Evolutionary conservation across 2,329 filamentous ascomycete species (phyloP), one percentile per base, ranked within the genome.

Genomic region (Nemania sp.): DNA sequence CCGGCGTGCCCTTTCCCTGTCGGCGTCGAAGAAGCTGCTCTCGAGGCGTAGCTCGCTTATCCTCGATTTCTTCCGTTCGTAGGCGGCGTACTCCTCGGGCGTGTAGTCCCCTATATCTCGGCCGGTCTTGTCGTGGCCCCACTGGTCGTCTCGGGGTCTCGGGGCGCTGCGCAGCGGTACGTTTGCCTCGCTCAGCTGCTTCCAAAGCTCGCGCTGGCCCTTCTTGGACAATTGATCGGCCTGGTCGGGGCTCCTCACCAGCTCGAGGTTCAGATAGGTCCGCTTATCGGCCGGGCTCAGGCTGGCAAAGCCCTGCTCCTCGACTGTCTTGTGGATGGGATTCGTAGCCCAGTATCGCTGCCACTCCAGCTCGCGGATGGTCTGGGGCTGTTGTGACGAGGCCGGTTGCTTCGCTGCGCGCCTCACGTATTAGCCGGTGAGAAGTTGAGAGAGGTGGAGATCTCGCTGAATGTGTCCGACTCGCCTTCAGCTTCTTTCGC

Each of bases 91-190:
- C 62, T 83, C 78, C 13, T 76, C 76, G 46, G 78, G 68, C 3
- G 75, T 74, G 67, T 84, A 84, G 7, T 79, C 77, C 49, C 77
- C 80, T 13, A 85, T 68, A 62, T 81, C 77, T 35, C 79, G 78
- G 15, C 83, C 83, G 69, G 74, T 73, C 54, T 76, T 77, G 68
- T 86, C 84, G 53, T 69, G 72, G 59, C 83, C 83, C 83, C 83
- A 86, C 71, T 69, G 59, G 21, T 70, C 68, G 29, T 70, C 68
- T 55, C 47, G 59, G 12, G 70, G 66, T 39, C 67, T 67, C 20
- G 73, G 70, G 17, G 81, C 73, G 25, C 75, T 74, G 39, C 83
- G 80, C 51, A 81, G 73, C 5, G 83, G 81, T 13, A 85, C 75
- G 57, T 74, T 78, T 49, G 81, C 77, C 65, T 86, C 84, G 70